These are phyloP conservation scores for Cnidoscolus chayamansa DNA, from an alignment of 441 rosid species.

Conservation along the genomic window DNA sequence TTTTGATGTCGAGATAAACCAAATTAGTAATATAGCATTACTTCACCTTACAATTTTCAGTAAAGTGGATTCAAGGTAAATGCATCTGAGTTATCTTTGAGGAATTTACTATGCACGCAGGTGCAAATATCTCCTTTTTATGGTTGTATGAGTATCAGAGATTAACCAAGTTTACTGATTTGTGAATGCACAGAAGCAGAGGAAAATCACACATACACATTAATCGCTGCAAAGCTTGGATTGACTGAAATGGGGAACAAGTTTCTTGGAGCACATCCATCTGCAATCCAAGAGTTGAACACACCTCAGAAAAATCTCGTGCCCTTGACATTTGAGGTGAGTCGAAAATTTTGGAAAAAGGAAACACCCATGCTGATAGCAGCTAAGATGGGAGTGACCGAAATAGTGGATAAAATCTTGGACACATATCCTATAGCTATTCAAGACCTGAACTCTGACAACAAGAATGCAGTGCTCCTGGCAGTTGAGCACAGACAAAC, in stretches of 20 bases:
- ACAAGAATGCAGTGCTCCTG: constrained; percentile 34
- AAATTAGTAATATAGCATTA: too few species aligned
- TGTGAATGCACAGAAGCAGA: neutral
- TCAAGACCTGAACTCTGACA: constrained; percentile 27
- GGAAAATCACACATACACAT: neutral
- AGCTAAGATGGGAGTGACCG: constrained; percentile 35
- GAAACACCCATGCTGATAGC: constrained; percentile 32
- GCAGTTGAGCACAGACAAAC: constrained; percentile 33
- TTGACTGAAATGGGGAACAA: constrained; percentile 1
- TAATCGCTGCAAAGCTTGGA: neutral
- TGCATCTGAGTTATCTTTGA: too few species aligned
- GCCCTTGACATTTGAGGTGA: constrained; percentile 16
- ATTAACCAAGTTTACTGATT: neutral
- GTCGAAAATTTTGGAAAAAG: neutral
- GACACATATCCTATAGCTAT: constrained; percentile 27
- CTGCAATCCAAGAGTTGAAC: constrained; percentile 22
- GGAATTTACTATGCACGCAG: too few species aligned
- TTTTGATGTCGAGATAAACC: too few species aligned
- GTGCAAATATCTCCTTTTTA: too few species aligned
- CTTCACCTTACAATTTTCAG: too few species aligned
- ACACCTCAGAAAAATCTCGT: constrained; percentile 18
- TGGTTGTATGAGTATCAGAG: too few species aligned
- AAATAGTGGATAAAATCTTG: constrained; percentile 31
- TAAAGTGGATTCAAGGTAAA: too few species aligned
- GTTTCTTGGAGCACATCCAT: constrained; percentile 3